A percentile compares a stretch with the other conserved stretches of the same genome.
Conservation (phyloP, 1,139 yeast species). For the Suhomyces atakaporum region DNA sequence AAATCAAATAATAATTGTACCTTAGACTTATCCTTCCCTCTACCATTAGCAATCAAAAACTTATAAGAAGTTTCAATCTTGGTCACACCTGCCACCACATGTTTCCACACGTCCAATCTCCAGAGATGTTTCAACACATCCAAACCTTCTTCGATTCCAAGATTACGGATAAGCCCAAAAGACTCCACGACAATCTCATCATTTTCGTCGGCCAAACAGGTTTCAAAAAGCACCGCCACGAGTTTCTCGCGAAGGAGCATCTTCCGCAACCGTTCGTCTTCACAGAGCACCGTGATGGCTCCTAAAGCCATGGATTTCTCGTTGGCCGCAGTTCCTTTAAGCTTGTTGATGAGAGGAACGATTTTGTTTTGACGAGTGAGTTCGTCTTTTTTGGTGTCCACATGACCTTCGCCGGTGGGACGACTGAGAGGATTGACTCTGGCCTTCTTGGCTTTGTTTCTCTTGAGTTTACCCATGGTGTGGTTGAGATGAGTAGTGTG, state of each 20-base stretch:
- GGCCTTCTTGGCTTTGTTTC: conserved; percentile 59
- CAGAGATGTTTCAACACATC: conserved; percentile 74
- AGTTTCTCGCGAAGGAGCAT: conserved; percentile 70
- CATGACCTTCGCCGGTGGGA: conserved; percentile 16
- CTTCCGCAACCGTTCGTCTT: conserved; percentile 64
- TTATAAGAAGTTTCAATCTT: conserved; percentile 53
- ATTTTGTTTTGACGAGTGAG: conserved; percentile 56
- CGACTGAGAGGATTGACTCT: conserved; percentile 52
- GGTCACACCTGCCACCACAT: conserved; percentile 51
- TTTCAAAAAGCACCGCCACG: conserved; percentile 62
- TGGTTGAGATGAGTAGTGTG: too few relatives aligned
- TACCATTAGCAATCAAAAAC: conserved; percentile 34
- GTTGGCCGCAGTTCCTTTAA: conserved; percentile 63
- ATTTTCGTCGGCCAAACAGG: conserved; percentile 64
- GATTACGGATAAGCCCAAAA: conserved; percentile 75
- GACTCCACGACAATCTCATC: conserved; percentile 79
- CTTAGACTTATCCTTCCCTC: conserved; percentile 43
- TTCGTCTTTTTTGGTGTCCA: conserved; percentile 45
- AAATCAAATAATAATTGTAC: conserved; percentile 58
- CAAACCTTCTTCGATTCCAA: conserved; percentile 87
- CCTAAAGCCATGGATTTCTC: conserved; percentile 80
- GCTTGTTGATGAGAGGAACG: conserved; percentile 65
- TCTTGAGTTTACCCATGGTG: conserved; percentile 74
- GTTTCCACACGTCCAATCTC: conserved; percentile 75
- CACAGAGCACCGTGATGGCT: conserved; percentile 70